These are phyloP conservation scores for Boletus subcaerulescens DNA, from an alignment of 768 basidiomycete species.

Conservation along the genomic window DNA sequence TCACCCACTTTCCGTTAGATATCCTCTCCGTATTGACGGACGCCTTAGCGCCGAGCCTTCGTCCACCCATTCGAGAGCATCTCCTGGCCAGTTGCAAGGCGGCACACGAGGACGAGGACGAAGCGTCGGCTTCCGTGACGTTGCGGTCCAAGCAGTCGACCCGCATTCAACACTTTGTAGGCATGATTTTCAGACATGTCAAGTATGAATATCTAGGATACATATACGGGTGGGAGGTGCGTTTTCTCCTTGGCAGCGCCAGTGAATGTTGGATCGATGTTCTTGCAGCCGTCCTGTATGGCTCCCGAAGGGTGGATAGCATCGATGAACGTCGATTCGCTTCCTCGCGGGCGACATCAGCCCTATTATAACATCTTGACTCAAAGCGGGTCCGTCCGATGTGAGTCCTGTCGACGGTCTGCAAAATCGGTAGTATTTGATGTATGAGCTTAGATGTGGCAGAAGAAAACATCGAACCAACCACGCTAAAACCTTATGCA, in stretches of 20 bases:
- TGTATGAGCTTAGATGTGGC: slow-evolving; percentile 31
- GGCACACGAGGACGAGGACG: slow-evolving; percentile 31
- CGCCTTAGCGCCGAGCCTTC: slow-evolving; percentile 36
- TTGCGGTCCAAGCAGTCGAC: slow-evolving; percentile 23
- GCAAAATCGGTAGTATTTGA: background rate
- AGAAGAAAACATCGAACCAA: slow-evolving; percentile 34
- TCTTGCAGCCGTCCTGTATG: slow-evolving; percentile 33
- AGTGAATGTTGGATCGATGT: background rate
- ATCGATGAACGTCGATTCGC: slow-evolving; percentile 40
- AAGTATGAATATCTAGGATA: slow-evolving; percentile 41
- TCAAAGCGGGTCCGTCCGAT: slow-evolving; percentile 35
- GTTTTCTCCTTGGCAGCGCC: background rate
- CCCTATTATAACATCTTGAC: slow-evolving; percentile 47
- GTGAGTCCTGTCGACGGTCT: slow-evolving; percentile 26
- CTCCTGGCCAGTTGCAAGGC: slow-evolving; percentile 32
- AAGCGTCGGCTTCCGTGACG: slow-evolving; percentile 24
- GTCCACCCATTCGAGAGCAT: slow-evolving; percentile 17
- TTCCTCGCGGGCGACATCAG: slow-evolving; percentile 42
- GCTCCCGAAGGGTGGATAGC: slow-evolving; percentile 43
- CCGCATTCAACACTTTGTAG: slow-evolving; percentile 44
- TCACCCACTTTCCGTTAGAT: slow-evolving; percentile 41
- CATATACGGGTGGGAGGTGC: slow-evolving; percentile 50
- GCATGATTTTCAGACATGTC: slow-evolving; percentile 45
- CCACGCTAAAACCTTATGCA: slow-evolving; percentile 14
- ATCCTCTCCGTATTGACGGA: slow-evolving; percentile 40